phyloP scores from a whole-genome alignment of 1,284 basidiomycete genomes.

The Coriolopsis trogii region DNA sequence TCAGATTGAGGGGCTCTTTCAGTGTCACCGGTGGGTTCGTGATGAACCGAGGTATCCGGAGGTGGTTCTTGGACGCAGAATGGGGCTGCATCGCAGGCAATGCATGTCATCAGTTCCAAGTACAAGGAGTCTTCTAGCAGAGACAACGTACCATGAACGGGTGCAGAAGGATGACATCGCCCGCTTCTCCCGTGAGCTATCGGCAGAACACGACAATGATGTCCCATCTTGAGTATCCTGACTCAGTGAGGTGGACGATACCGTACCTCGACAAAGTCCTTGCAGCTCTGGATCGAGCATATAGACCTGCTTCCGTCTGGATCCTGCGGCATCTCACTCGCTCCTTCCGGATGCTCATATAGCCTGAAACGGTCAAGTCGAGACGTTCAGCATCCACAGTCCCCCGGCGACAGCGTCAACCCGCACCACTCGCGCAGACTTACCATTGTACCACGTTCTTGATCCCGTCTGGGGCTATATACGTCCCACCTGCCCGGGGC shows the following conservation, averaged over 20 bases:
- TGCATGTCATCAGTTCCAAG: too few species aligned
- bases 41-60: slow-evolving; percentile 40
- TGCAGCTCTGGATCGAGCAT: slow-evolving; percentile 31
- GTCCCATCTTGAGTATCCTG: neutral
- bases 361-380: slow-evolving; percentile 19
- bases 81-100: slow-evolving; percentile 31
- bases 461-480: slow-evolving; percentile 39
- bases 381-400: too few species aligned
- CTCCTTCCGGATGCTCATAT: slow-evolving; percentile 35
- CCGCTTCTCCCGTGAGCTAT: slow-evolving; percentile 38
- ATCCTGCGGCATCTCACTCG: slow-evolving; percentile 27
- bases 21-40: slow-evolving; percentile 43
- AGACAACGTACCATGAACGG: slow-evolving; percentile 36
- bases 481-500: slow-evolving; percentile 38
- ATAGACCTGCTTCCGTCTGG: slow-evolving; percentile 32
- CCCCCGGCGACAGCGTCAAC: too few species aligned
- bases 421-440: neutral
- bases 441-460: slow-evolving; percentile 37
- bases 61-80: slow-evolving; percentile 40
- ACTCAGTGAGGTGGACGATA: too few species aligned
- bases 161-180: slow-evolving; percentile 43
- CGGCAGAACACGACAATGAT: neutral
- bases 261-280: slow-evolving; percentile 35
- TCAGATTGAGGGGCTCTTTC: slow-evolving; percentile 40
- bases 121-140: too few species aligned